Percentiles rank a stretch among this genome's conserved stretches.
These are phyloP conservation scores for Glonium stellatum DNA, from an alignment of 495 filamentous ascomycete genomes.

Conservation along the genomic window DNA sequence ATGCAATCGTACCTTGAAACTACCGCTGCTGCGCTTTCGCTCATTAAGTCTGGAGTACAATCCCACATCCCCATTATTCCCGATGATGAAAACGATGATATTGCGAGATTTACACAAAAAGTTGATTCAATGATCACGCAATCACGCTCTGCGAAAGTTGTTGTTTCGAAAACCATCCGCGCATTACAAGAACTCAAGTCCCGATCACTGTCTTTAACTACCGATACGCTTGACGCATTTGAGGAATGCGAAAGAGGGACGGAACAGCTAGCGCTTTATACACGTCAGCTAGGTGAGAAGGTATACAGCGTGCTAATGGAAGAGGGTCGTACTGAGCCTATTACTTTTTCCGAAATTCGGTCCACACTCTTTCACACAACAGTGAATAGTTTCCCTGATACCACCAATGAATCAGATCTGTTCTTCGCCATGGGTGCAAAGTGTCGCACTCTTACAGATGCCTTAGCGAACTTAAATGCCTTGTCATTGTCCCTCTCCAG, in stretches of 20 bases:
- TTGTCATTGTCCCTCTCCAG: constrained; percentile 68
- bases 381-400: constrained; percentile 26
- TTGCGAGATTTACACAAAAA: constrained; percentile 62
- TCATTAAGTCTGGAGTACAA: constrained; percentile 58
- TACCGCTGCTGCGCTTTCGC: constrained; percentile 58
- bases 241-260: constrained; percentile 56
- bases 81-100: constrained; percentile 48
- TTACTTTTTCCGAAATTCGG: constrained; percentile 59
- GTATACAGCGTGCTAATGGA: constrained; percentile 60
- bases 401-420: constrained; percentile 46
- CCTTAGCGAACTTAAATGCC: constrained; percentile 64
- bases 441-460: constrained; percentile 56
- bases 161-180: constrained; percentile 69
- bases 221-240: constrained; percentile 49
- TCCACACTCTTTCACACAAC: constrained; percentile 25
- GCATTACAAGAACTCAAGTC: constrained; percentile 71
- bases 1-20: constrained; percentile 81
- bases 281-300: constrained; percentile 58
- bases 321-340: constrained; percentile 63
- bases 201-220: constrained; percentile 66
- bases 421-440: constrained; percentile 59
- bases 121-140: constrained; percentile 65
- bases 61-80: constrained; percentile 51
- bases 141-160: constrained; percentile 75
- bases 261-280: constrained; percentile 59